These are phyloP conservation scores for Medakamo hakoo DNA, from an alignment of 139 green algal genomes.

Conservation along the genomic window DNA sequence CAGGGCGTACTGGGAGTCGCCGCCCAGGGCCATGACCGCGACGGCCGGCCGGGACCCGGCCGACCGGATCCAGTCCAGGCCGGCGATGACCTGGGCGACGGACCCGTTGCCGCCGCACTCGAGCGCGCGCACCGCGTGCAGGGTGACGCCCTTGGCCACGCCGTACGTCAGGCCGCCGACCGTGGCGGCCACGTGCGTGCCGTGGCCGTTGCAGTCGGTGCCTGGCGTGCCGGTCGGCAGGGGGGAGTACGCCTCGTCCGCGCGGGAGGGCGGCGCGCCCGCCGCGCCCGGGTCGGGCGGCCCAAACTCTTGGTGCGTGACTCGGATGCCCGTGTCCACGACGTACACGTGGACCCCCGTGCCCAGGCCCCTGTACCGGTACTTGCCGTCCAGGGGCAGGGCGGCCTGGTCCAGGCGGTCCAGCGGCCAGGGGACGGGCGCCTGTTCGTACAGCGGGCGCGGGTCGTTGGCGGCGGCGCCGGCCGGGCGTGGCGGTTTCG, in stretches of 20 bases:
- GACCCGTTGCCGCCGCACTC: conserved; percentile 36
- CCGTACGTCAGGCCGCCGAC: conserved; percentile 40
- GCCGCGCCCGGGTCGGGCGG: not conserved
- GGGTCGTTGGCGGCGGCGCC: not conserved
- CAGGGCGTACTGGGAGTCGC: conserved; percentile 14
- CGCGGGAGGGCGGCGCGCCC: not conserved
- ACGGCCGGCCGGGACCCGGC: conserved; percentile 37
- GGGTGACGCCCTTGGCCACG: conserved; percentile 44
- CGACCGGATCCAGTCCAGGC: conserved; percentile 41
- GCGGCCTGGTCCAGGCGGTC: conserved; percentile 42
- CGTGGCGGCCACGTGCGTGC: conserved; percentile 44
- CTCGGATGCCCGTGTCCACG: conserved; percentile 50
- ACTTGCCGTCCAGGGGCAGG: conserved; percentile 42
- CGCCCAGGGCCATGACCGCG: conserved; percentile 39
- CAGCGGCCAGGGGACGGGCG: conserved; percentile 30
- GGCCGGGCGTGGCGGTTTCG: too few relatives aligned
- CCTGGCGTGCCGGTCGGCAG: not conserved
- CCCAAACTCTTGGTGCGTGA: conserved; percentile 26
- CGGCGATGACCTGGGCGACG: conserved; percentile 28
- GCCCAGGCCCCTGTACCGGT: conserved; percentile 24
- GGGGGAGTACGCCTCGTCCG: conserved; percentile 4
- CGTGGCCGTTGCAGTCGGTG: conserved; percentile 54
- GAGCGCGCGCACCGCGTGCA: conserved; percentile 32
- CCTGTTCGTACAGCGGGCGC: conserved; percentile 3
- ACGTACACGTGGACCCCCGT: conserved; percentile 51